These are phyloP conservation scores for Candida ficus DNA, from an alignment of 805 yeast genomes.

Conservation along the genomic window DNA sequence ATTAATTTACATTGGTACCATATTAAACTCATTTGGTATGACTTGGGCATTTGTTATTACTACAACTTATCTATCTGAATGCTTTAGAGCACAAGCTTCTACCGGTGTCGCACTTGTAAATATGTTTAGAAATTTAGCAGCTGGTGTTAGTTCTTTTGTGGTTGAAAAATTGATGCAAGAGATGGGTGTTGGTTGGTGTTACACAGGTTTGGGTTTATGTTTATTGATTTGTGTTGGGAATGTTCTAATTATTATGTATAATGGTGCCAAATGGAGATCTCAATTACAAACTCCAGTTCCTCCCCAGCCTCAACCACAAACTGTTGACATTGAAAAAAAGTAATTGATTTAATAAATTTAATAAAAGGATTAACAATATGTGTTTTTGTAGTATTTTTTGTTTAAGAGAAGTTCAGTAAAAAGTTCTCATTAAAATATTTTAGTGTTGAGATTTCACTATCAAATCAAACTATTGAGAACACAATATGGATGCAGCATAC, in stretches of 20 bases:
- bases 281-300: neutral
- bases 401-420: too few species aligned
- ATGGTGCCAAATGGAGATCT: constrained; percentile 9
- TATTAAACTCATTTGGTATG: constrained; percentile 46
- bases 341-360: too few species aligned
- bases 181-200: constrained; percentile 52
- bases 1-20: constrained; percentile 38
- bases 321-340: too few species aligned
- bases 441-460: too few species aligned
- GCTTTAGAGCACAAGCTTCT: constrained; percentile 45
- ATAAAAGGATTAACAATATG: too few species aligned
- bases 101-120: constrained; percentile 50
- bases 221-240: constrained; percentile 4
- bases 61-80: constrained; percentile 49
- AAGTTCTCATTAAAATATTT: too few species aligned
- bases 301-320: too few species aligned
- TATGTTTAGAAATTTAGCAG: constrained; percentile 46
- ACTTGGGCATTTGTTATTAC: constrained; percentile 51
- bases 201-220: constrained; percentile 38
- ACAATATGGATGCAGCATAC: constrained; percentile 1
- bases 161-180: constrained; percentile 29
- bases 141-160: constrained; percentile 46
- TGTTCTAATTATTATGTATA: constrained; percentile 4
- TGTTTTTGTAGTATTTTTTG: too few species aligned
- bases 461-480: too few species aligned